A percentile compares a stretch with the other conserved stretches of the same genome.
Evolutionary conservation across 2,329 filamentous ascomycete species (phyloP).

Genomic region (Pseudocercospora vitis): DNA sequence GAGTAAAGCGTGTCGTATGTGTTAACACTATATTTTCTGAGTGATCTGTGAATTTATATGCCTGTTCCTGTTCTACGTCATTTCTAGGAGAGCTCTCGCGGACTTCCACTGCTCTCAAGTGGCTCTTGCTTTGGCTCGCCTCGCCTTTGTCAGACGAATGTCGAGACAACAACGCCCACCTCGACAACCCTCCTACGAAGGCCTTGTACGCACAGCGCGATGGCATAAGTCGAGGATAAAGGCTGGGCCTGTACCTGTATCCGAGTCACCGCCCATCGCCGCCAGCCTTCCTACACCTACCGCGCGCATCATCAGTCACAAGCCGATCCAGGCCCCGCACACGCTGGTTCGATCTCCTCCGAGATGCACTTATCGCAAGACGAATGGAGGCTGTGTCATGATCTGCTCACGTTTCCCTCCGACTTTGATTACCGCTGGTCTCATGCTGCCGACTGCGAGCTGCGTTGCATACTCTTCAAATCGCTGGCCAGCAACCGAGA

Average conservation of each 20-base stretch:
- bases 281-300: neutral
- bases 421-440: slow-evolving; percentile 74
- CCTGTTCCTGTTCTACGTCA: too few relatives aligned
- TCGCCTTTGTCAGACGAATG: too few relatives aligned
- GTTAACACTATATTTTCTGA: too few relatives aligned
- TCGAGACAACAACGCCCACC: too few relatives aligned
- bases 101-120: too few relatives aligned
- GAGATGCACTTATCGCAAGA: slow-evolving; percentile 47
- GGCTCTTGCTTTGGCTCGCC: too few relatives aligned
- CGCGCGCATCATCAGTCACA: neutral
- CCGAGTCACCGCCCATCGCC: neutral
- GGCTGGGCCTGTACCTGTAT: neutral
- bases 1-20: too few relatives aligned
- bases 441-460: slow-evolving; percentile 66
- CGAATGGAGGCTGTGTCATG: slow-evolving; percentile 80
- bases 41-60: too few relatives aligned
- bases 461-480: slow-evolving; percentile 80
- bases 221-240: neutral
- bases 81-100: too few relatives aligned
- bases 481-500: slow-evolving; percentile 75
- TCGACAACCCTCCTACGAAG: too few relatives aligned
- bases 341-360: too few relatives aligned
- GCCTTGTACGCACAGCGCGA: neutral
- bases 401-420: slow-evolving; percentile 74
- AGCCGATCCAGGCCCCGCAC: too few relatives aligned